Base-by-base conservation (phyloP, 1,284 basidiomycete genomes). In the Pseudozyma sp. region DNA sequence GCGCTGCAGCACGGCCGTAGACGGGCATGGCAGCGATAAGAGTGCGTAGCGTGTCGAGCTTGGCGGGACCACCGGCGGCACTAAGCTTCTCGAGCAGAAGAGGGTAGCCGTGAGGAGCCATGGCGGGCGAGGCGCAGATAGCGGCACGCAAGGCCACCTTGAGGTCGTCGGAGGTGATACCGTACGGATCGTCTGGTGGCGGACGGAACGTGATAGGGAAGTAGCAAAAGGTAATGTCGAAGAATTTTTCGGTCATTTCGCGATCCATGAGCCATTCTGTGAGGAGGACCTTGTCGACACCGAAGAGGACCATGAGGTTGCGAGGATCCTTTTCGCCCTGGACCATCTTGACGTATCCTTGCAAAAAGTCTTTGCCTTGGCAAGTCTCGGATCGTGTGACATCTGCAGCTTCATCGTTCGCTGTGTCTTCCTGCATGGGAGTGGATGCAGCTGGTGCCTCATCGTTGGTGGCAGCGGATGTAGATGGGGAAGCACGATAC, bases 161-260 rank as follows among this genome's bases (percentile, higher is more conserved):
- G 37, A 99, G 88, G 81, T 98, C 92, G 45, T 96, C 93, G 0
- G 92, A 88, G 1, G 91, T 92, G 70, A 99, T 97, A 7, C 92
- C 92, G 84, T 96, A 96, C 4, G 94, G 94, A 81, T 98, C 95
- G 77, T 95, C 92, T 0, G 94, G 92, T 7, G 95, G 94, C 11
- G 95, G 94, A 54, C 92, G 90, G 87, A 97, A 99, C 0, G 94
- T 94, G 75, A 99, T 99, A 1, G 97, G 97, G 85, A 98, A 99
- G 85, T 99, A 99, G 85, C 97, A 99, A 85, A 95, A 99, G 0
- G 92, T 92, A 80, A 98, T 90, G 81, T 99, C 94, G 86, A 97
- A 99, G 64, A 99, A 87, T 61, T 91, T 89, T 56, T 79, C 81
- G 8, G 97, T 94, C 62, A 78, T 90, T 87, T 45, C 88, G 85